A percentile compares a stretch with the other conserved stretches of the same genome.
phyloP scores from a whole-genome alignment of 371 early-diverging fungal genomes.

The Apophysomyces ossiformis region DNA sequence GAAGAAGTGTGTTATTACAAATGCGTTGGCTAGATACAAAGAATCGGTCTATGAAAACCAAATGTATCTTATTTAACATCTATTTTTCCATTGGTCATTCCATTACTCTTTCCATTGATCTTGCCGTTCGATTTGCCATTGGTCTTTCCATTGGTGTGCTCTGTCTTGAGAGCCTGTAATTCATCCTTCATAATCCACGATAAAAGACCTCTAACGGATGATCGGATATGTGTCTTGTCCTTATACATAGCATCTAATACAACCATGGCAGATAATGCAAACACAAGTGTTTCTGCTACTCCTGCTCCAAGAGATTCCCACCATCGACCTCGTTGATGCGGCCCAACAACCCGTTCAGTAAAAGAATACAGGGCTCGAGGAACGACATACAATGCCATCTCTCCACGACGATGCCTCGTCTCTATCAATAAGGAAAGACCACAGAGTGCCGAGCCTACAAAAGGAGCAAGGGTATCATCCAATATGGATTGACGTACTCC shows the following conservation, averaged over 20 bases:
- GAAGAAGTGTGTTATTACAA: too few species aligned
- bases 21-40: too few species aligned
- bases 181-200: constrained; percentile 58
- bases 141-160: constrained; percentile 9
- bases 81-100: too few species aligned
- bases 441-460: constrained; percentile 61
- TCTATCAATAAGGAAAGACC: constrained; percentile 66
- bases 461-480: constrained; percentile 56
- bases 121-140: neutral
- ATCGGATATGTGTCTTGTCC: constrained; percentile 51
- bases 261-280: constrained; percentile 44
- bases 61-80: too few species aligned
- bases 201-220: constrained; percentile 54
- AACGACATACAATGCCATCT: constrained; percentile 68
- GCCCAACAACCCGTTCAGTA: constrained; percentile 52
- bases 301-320: constrained; percentile 39
- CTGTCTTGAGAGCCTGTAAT: constrained; percentile 20
- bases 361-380: constrained; percentile 63
- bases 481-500: constrained; percentile 31
- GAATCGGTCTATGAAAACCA: too few species aligned
- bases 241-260: constrained; percentile 50
- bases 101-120: too few species aligned
- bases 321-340: constrained; percentile 41
- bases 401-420: constrained; percentile 61
- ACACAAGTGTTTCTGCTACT: constrained; percentile 39